Conservation (phyloP, 345 rosid genomes). For the Diplotaxis tenuifolia region DNA sequence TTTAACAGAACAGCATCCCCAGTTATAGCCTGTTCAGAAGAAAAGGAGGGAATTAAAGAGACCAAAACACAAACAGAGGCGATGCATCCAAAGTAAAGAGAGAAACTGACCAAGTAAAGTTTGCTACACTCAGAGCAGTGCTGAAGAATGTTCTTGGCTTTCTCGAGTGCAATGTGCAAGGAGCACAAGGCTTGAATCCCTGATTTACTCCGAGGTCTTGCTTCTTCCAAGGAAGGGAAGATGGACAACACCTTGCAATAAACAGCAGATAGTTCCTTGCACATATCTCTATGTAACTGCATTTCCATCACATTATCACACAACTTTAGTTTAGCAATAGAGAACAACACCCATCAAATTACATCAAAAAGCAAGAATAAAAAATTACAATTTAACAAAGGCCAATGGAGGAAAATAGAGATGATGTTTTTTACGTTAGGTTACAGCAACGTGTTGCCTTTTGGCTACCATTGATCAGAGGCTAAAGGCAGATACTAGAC, state of each 20-base stretch:
- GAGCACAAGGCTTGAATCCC: slow-evolving; percentile 95
- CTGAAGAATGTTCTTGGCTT: slow-evolving; percentile 75
- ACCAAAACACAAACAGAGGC: not conserved
- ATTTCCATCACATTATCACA: slow-evolving; percentile 15
- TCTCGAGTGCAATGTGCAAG: slow-evolving; percentile 90
- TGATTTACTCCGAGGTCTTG: slow-evolving; percentile 93
- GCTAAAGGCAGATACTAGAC: not conserved
- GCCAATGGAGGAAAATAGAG: not conserved
- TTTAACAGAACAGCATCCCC: slow-evolving; percentile 86
- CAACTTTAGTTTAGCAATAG: not conserved
- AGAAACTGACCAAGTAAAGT: slow-evolving; percentile 74
- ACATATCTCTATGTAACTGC: slow-evolving; percentile 94
- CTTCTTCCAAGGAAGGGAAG: slow-evolving; percentile 95
- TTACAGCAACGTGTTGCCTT: not conserved
- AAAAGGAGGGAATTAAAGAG: not conserved
- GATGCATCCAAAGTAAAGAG: not conserved
- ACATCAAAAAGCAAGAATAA: not conserved
- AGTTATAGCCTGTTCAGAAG: slow-evolving; percentile 70
- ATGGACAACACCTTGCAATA: slow-evolving; percentile 67
- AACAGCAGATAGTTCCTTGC: slow-evolving; percentile 66
- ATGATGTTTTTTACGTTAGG: not conserved
- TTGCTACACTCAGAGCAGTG: slow-evolving; percentile 94
- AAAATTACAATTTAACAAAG: not conserved
- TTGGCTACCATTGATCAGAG: not conserved
- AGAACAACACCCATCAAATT: not conserved